A percentile compares a stretch with the other conserved stretches of the same genome.
Conservation (phyloP, 768 basidiomycete species). For the Wakefieldia striispora region DNA sequence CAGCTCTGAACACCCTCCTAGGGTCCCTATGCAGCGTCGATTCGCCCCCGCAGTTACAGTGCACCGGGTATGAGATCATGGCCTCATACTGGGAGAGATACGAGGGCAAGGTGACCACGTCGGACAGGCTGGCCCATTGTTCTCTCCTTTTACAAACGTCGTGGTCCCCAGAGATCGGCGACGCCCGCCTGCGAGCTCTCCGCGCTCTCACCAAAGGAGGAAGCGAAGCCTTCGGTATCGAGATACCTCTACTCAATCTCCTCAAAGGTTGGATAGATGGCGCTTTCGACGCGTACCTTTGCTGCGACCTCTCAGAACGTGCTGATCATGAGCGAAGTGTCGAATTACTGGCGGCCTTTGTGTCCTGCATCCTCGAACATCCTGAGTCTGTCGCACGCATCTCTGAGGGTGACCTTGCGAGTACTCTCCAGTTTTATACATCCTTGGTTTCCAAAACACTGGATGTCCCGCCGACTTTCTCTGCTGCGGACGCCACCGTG, state of each 20-base stretch:
- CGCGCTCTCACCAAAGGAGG: slow-evolving; percentile 62
- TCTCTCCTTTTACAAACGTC: slow-evolving; percentile 53
- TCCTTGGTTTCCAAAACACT: slow-evolving; percentile 55
- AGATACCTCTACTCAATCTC: slow-evolving; percentile 51
- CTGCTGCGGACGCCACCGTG: slow-evolving; percentile 12
- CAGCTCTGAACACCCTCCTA: slow-evolving; percentile 58
- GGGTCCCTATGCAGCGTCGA: slow-evolving; percentile 54
- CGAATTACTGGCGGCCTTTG: slow-evolving; percentile 56
- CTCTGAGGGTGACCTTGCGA: slow-evolving; percentile 53
- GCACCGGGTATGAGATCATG: slow-evolving; percentile 70
- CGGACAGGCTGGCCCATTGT: slow-evolving; percentile 63
- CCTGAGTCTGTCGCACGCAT: slow-evolving; percentile 58
- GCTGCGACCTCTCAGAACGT: slow-evolving; percentile 39
- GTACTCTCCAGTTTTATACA: slow-evolving; percentile 61
- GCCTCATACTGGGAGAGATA: slow-evolving; percentile 66
- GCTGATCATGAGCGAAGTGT: slow-evolving; percentile 64
- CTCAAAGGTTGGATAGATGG: slow-evolving; percentile 65
- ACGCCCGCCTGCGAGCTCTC: slow-evolving; percentile 65
- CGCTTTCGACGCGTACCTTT: slow-evolving; percentile 53
- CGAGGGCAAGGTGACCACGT: slow-evolving; percentile 45
- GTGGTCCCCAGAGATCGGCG: slow-evolving; percentile 72
- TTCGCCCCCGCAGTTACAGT: slow-evolving; percentile 56
- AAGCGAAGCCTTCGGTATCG: slow-evolving; percentile 61
- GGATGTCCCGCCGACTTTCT: slow-evolving; percentile 26
- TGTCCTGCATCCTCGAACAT: slow-evolving; percentile 49